Evolutionary conservation across 371 early-diverging fungal genomes (phyloP), one percentile per base, ranked within the genome.

Genomic region (Syncephalastrum sp.): DNA sequence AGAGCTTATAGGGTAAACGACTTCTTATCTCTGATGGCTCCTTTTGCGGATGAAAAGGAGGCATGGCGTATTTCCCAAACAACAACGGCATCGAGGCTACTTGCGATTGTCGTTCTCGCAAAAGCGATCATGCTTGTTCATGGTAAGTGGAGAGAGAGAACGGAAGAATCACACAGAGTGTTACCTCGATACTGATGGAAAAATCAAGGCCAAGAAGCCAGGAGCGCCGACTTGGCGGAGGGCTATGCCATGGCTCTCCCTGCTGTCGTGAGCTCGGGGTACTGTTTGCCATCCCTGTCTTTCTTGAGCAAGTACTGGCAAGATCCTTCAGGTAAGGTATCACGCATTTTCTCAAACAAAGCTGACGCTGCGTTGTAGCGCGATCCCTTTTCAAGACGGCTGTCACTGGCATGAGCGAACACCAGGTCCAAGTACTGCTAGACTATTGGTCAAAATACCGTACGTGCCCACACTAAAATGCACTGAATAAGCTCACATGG

Each of bases 251-350:
- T 69, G 56, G 46, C 74, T 19, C 64, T 90, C 14, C 86, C 88
- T 1, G 69, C 79, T 3, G 52, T 70, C 12, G 69, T 87, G 25
- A 86, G 86, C 0, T 23, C 69, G 16, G 47, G 55, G 1, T 91
- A 77, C 59, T 74, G 80, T 43, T 74, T 72, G 7, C 87, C 95
- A 0, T 91, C 91, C 0, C 72, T 94, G 15, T 82, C 91, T 1
- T 82, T 82, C 50, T 61, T 93, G 14, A 85, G 89, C 23, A 90
- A 89, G 68, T 92, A 89, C 47, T 93, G 93, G 91, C 91, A 91
- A 60, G 95, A 94, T 65, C 81, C 91, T 7, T 80, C 85, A 54
- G 79, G 92, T 90, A 72, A 56, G 42, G n/a, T 52, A 42, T 3
- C 16, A 5, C 27, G 19, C 15, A 0, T 43, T 43, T 24, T 0